These are phyloP conservation scores for Medicago arabica DNA, from an alignment of 306 rosid species.

Conservation along the genomic window DNA sequence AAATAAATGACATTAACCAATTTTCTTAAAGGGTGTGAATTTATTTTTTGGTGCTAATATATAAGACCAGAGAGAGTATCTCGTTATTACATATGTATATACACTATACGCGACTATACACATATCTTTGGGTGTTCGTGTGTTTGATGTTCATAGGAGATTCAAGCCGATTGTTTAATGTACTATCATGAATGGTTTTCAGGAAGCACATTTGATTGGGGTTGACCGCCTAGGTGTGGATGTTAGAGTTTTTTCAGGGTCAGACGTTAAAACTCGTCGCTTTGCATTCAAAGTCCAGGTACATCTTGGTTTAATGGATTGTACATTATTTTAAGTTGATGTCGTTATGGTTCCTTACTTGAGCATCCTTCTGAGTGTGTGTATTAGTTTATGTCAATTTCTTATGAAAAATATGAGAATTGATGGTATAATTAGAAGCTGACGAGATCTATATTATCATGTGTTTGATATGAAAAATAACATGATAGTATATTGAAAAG, in stretches of 20 bases:
- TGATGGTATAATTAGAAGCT: not conserved
- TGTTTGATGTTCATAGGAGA: not conserved
- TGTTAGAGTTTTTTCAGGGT: constrained; percentile 72
- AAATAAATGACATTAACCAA: no score
- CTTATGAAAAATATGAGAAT: not conserved
- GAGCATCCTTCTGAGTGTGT: constrained; percentile 18
- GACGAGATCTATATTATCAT: not conserved
- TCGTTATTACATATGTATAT: not conserved
- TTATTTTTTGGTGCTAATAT: no score
- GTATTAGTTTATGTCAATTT: not conserved
- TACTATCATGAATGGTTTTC: constrained; percentile 41
- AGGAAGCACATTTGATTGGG: constrained; percentile 89
- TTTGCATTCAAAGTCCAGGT: constrained; percentile 90
- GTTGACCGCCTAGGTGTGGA: constrained; percentile 95
- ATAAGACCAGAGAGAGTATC: no score
- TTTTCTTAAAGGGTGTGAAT: no score
- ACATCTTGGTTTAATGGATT: constrained; percentile 35
- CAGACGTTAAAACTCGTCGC: constrained; percentile 79
- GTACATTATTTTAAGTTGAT: constrained; percentile 32
- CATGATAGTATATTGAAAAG: not conserved
- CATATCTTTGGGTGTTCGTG: not conserved
- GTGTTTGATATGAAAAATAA: not conserved
- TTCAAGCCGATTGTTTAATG: constrained; percentile 31
- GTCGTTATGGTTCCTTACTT: not conserved
- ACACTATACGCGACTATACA: no score